These are phyloP conservation scores for Aspergillus piperis DNA, from an alignment of 2,329 filamentous ascomycete species.

Conservation along the genomic window DNA sequence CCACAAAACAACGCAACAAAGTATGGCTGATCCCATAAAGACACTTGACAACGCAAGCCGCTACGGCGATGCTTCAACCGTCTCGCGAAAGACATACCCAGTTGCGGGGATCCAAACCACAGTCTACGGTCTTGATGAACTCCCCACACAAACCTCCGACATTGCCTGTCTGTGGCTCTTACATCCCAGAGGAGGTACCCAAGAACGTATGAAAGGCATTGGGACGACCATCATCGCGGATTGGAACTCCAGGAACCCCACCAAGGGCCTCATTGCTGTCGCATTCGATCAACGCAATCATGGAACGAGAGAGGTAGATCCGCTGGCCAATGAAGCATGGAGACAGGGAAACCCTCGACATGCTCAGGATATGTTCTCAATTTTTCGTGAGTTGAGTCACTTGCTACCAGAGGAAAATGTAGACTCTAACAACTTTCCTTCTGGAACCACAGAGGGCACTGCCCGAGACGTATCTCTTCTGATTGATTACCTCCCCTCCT, in stretches of 20 bases:
- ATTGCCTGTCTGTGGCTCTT: slow-evolving; percentile 89
- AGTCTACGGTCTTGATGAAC: slow-evolving; percentile 77
- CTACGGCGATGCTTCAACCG: slow-evolving; percentile 32
- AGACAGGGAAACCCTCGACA: slow-evolving; percentile 74
- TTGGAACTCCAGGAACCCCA: slow-evolving; percentile 58
- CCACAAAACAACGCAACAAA: neutral
- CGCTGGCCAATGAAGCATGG: slow-evolving; percentile 75
- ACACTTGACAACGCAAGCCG: slow-evolving; percentile 29
- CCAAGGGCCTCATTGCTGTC: slow-evolving; percentile 71
- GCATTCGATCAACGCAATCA: slow-evolving; percentile 94
- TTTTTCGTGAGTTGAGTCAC: slow-evolving; percentile 59
- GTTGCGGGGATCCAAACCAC: slow-evolving; percentile 79
- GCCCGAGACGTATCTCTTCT: slow-evolving; percentile 73
- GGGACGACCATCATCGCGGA: slow-evolving; percentile 68
- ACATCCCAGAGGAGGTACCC: slow-evolving; percentile 72
- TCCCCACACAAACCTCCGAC: slow-evolving; percentile 56
- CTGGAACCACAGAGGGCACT: slow-evolving; percentile 56
- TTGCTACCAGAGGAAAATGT: neutral
- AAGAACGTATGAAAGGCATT: slow-evolving; percentile 73
- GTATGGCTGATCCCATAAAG: slow-evolving; percentile 41
- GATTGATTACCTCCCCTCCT: slow-evolving; percentile 76
- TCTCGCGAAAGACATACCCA: slow-evolving; percentile 67
- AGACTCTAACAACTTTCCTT: neutral
- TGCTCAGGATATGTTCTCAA: slow-evolving; percentile 88
- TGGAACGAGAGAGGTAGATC: slow-evolving; percentile 69